Evolutionary conservation across 768 basidiomycete genomes (phyloP), one percentile per base, ranked within the genome.

Genomic region (Suillus bovinus): DNA sequence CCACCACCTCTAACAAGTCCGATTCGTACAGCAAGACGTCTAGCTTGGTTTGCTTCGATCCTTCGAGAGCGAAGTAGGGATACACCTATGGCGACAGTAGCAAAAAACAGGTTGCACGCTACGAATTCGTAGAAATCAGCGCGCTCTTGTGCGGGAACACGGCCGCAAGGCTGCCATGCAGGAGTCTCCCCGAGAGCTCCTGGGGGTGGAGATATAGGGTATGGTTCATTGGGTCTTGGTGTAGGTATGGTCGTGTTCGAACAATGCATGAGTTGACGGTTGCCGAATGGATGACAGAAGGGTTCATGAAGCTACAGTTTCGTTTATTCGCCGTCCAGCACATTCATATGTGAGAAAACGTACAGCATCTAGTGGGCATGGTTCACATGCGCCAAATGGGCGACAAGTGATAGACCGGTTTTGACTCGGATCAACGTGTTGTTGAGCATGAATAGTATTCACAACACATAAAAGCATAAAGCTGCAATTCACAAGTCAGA

Each of bases 231-330:
- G 27, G 60, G 67, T 41, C 61, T 22, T 65, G 66, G n/a, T 58
- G 50, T 59, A 69, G 63, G 36, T 67, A 74, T 56, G 31, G 64
- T 24, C 41, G 71, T 69, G 63, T 70, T 71, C 27, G 84, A 70
- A 64, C 95, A 98, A 71, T 95, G 95, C 80, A 96, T 82, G 44
- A 94, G 82, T 22, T 92, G 87, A 27, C 96, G 86, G 76, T 96
- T 96, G 58, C 96, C 96, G 71, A 94, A 96, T n/a, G 96, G 95
- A 70, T 92, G 87, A 76, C 95, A 98, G 75, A 91, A 96, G 2
- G 95, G 94, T 78, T 95, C 86, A 68, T 87, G 79, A 38, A 92
- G 79, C 94, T 96, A 65, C 39, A 60, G n/a, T 34, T 62, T 36
- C 22, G 42, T 64, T 58, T 66, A 60, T 33, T 50, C 55, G 64